These are phyloP conservation scores for Colletotrichum sojae DNA, from an alignment of 2,329 filamentous ascomycete genomes.

Conservation along the genomic window DNA sequence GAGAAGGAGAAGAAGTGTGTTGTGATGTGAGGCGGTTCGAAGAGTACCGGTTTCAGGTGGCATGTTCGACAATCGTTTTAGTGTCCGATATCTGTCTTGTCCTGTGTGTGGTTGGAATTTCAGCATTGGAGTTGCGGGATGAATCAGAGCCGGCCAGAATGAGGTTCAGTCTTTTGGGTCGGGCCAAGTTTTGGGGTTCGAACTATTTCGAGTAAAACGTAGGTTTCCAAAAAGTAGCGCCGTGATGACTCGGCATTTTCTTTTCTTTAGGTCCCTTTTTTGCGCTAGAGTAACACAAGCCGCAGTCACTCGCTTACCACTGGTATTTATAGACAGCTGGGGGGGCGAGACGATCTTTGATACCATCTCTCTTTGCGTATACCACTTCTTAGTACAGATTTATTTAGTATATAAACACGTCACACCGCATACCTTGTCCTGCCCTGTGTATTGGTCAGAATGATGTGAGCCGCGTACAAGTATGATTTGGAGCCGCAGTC, in stretches of 20 bases:
- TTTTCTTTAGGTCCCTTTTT: not conserved
- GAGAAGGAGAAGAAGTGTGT: conserved; percentile 65
- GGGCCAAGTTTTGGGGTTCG: not conserved
- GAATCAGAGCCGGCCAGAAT: not conserved
- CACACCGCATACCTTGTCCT: not conserved
- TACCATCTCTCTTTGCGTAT: conserved; percentile 10
- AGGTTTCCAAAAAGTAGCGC: not conserved
- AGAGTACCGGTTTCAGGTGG: not conserved
- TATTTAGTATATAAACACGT: conserved; percentile 11
- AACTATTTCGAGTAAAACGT: not conserved
- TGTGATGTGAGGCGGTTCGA: conserved; percentile 61
- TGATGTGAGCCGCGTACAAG: too few relatives aligned
- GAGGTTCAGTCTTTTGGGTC: too few relatives aligned
- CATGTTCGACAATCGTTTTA: not conserved
- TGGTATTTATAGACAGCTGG: not conserved
- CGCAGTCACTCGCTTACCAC: not conserved
- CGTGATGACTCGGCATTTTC: not conserved
- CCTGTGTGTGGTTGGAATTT: conserved; percentile 1
- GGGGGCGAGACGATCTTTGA: not conserved
- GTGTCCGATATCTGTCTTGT: not conserved
- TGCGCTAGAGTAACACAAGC: conserved; percentile 14
- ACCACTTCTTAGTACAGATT: conserved; percentile 15
- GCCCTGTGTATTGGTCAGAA: not conserved
- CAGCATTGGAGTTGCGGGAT: conserved; percentile 32
- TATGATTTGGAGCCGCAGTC: too few relatives aligned